Base-by-base conservation (phyloP, 2,329 filamentous ascomycete species). In the Teratosphaeria nubilosa region DNA sequence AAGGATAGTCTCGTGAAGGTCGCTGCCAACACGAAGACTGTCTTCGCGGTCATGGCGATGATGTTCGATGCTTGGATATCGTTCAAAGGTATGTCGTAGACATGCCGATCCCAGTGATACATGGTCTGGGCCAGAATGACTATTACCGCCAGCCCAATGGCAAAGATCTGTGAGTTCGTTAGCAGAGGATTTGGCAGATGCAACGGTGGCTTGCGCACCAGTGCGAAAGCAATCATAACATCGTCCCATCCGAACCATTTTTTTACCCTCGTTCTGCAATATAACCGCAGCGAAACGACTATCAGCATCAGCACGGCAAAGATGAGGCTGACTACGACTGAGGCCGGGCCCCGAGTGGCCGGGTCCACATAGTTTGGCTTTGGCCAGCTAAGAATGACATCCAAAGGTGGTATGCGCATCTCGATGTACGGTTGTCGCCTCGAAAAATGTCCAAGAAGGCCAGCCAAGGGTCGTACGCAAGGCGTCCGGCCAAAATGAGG, bases 1-100 rank as follows among this genome's bases (percentile, higher is more conserved):
- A 78, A 66, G 0, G 74, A 77, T 16, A 77, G 66, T 16, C 76
- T 68, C 0, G 75, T 77, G 58, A 76, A 77, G 0, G 72, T 74
- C 0, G 75, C 68, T 1, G 75, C 75, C 13, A 70, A 63, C 1
- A 70, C 71, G 60, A 77, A 78, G 4, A 75, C 63, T 6, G 75
- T 55, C 61, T 78, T 78, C 3, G 75, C 70, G 1, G 67, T 64
- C 63, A 78, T 72, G 2, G 74, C 76, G 14, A 76, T 70, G 57
- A 76, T 74, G 24, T 64, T 62, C 5, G 70, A 68, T 27, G 54
- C 56, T 57, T 65, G 58, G 5, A 67, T 64, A 59, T 57, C 37
- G 11, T 13, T 5, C 6, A 45, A 14, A n/a, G 32, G 69, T 25
- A 77, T 69, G 53, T 77, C 76, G 67, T 71, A 77, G 25, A 76